Percentiles rank a stretch among this genome's conserved stretches.
phyloP scores from a whole-genome alignment of 75 land plant species.

The Isoetes taiwanensis region DNA sequence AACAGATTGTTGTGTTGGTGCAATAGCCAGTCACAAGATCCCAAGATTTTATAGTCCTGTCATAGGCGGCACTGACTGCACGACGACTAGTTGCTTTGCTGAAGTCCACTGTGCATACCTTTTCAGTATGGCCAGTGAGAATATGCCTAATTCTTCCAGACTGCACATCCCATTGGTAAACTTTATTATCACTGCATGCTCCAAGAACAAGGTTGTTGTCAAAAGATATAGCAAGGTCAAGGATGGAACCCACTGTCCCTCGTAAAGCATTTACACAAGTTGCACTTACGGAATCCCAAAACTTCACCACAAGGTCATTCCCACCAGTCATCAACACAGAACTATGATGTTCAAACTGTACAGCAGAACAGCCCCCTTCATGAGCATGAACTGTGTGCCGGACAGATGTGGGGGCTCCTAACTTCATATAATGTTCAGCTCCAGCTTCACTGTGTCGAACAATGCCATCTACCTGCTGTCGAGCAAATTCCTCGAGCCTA shows the following conservation, averaged over 20 bases:
- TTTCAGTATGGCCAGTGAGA: slow-evolving; percentile 81
- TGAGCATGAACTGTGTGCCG: slow-evolving; percentile 58
- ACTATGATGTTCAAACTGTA: slow-evolving; percentile 47
- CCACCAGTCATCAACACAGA: slow-evolving; percentile 63
- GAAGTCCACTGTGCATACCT: slow-evolving; percentile 77
- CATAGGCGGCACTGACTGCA: slow-evolving; percentile 72
- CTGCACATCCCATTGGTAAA: slow-evolving; percentile 70
- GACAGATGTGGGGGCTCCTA: slow-evolving; percentile 41
- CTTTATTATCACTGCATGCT: slow-evolving; percentile 71
- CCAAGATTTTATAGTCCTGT: slow-evolving; percentile 86
- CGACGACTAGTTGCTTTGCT: slow-evolving; percentile 47
- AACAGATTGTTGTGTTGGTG: slow-evolving; percentile 53
- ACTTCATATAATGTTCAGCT: slow-evolving; percentile 45
- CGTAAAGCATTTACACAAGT: slow-evolving; percentile 23
- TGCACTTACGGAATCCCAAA: slow-evolving; percentile 69
- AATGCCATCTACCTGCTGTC: slow-evolving; percentile 80
- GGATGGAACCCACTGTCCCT: slow-evolving; percentile 70
- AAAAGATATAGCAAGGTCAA: slow-evolving; percentile 65
- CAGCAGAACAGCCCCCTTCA: slow-evolving; percentile 64
- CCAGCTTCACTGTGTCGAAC: slow-evolving; percentile 75
- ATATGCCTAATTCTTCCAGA: slow-evolving; percentile 69
- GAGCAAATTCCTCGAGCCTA: slow-evolving; percentile 63
- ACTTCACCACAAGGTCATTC: slow-evolving; percentile 53
- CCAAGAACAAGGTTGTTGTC: slow-evolving; percentile 69
- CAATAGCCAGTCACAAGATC: slow-evolving; percentile 80